Conservation (phyloP, 495 filamentous ascomycete genomes). For the Elaphomyces granulatus region DNA sequence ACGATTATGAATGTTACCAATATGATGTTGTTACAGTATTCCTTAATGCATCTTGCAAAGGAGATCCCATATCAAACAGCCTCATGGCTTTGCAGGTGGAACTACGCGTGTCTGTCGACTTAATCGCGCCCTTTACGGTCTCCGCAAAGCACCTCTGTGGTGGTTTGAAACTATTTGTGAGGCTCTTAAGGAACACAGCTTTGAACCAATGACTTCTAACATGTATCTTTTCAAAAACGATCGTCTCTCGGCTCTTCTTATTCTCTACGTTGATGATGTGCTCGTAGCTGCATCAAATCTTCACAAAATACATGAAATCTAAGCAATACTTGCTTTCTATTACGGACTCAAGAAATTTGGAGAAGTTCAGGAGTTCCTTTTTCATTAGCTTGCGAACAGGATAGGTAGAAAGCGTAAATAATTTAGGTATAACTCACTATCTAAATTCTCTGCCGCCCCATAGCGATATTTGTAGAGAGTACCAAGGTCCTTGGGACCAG, state of each 20-base stretch:
- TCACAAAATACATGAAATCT: neutral
- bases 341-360: neutral
- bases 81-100: neutral
- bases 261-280: conserved; percentile 2
- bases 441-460: too few species aligned
- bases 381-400: too few species aligned
- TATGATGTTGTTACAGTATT: neutral
- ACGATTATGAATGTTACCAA: neutral
- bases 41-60: neutral
- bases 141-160: neutral
- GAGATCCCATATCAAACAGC: neutral
- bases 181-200: neutral
- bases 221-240: neutral
- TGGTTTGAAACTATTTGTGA: neutral
- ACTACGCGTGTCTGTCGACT: neutral
- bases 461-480: too few species aligned
- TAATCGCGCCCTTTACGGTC: neutral
- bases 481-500: too few species aligned
- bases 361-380: neutral
- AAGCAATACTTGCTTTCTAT: neutral
- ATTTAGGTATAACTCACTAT: too few species aligned
- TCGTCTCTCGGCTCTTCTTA: neutral
- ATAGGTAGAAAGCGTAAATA: too few species aligned
- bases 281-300: neutral
- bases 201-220: neutral